Base-by-base conservation (phyloP, 352 stramenopile species). In the Nothophytophthora sp. region DNA sequence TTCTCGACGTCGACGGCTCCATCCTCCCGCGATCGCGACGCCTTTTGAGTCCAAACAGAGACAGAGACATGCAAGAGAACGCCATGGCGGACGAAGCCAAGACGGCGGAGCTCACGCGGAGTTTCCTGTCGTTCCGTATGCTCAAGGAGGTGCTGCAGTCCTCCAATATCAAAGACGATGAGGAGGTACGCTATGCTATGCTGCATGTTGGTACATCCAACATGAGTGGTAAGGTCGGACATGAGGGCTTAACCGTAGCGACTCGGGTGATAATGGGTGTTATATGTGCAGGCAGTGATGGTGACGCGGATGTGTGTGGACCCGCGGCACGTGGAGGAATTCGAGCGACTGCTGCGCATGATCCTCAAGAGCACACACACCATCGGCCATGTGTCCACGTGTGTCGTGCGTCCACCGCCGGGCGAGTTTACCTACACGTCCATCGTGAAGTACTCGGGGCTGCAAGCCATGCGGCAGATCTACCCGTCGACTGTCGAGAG, bases 281-380 rank as follows among this genome's bases (percentile, higher is more conserved):
- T 42, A 12, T 33, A n/a, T 16, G 12, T 35, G 34, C 49, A 92
- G 81, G 79, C 81, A 0, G 77, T 90, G 15, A 88, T 92, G 81
- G 73, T 92, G 18, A 92, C 81, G 43, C 81, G 79, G 46, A 92
- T 92, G 81, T 76, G 67, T 24, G 81, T 92, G 24, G 76, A 90
- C 41, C 68, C 76, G 38, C 76, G 76, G 22, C 79, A 89, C 47
- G 65, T 89, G 5, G 77, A 88, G 46, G 81, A 92, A 36, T 92
- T 92, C 56, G 81, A 92, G 58, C 76, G 77, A 19, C 63, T 92
- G 33, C 52, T 92, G 42, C 79, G 81, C 5, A 55, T 92, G 49
- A 90, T 92, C n/a, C 68, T 92, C 16, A 90, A 89, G 63, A 90
- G 62, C 41, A 92, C 76, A 42, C 79, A 92, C 60, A 90, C 72